Evolutionary conservation across 225 moss, liverwort and hornwort genomes (phyloP).

Genomic region (Rhytidiadelphus loreus): DNA sequence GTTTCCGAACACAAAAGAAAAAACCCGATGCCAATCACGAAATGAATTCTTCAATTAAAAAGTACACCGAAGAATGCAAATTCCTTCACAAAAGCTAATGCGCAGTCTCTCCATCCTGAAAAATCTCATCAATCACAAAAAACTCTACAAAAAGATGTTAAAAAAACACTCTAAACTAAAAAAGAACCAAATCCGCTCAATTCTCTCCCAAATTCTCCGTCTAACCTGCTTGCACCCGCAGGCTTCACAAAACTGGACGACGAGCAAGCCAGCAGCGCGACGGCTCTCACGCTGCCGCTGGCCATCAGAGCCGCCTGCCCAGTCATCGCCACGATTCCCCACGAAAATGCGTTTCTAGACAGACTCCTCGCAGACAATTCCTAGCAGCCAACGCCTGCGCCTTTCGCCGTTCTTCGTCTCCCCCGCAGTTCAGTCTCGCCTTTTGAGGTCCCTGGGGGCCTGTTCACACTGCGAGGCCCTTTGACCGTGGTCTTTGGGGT

Average conservation of each 20-base stretch:
- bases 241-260: conserved; percentile 5
- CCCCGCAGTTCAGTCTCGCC: too few relatives aligned
- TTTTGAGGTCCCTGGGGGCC: too few relatives aligned
- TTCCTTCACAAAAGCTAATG: not conserved
- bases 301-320: conserved; percentile 41
- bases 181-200: not conserved
- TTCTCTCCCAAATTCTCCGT: not conserved
- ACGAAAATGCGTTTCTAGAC: not conserved
- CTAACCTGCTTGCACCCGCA: not conserved
- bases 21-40: not conserved
- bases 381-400: too few relatives aligned
- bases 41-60: not conserved
- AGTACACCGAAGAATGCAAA: not conserved
- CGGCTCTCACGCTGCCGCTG: not conserved
- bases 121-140: not conserved
- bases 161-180: not conserved
- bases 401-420: too few relatives aligned
- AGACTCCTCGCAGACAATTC: too few relatives aligned
- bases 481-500: too few relatives aligned
- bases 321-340: not conserved
- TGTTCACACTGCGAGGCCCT: too few relatives aligned
- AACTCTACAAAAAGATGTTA: not conserved
- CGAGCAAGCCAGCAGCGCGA: conserved; percentile 12
- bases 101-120: not conserved
- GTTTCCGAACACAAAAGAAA: not conserved